Conservation (phyloP, 768 basidiomycete species). For the Lactarius akahatsu region DNA sequence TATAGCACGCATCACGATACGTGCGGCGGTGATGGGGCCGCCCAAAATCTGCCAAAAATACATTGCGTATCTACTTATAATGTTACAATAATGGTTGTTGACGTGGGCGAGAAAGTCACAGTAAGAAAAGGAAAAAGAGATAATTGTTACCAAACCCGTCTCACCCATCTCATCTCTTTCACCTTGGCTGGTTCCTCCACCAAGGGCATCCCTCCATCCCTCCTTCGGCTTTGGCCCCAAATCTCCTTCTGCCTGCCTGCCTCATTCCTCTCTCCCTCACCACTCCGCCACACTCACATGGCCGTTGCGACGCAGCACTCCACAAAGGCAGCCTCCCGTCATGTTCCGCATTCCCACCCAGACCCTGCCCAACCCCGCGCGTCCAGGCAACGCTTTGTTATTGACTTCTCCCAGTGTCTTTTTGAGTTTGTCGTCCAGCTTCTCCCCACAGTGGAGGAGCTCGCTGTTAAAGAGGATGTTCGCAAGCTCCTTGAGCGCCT, state of each 20-base stretch:
- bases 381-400: constrained; percentile 63
- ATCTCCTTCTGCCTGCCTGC: background rate
- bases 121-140: background rate
- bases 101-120: background rate
- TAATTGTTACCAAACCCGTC: background rate
- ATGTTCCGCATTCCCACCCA: constrained; percentile 19
- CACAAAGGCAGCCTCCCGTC: constrained; percentile 17
- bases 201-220: background rate
- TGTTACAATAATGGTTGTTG: background rate
- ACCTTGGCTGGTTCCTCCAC: background rate
- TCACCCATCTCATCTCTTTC: background rate
- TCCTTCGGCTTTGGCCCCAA: background rate
- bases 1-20: background rate
- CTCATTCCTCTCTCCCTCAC: background rate
- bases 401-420: constrained; percentile 84
- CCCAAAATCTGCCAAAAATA: background rate
- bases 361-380: constrained; percentile 31
- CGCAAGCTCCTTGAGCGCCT: constrained; percentile 92
- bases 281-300: constrained; percentile 12
- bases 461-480: constrained; percentile 94
- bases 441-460: constrained; percentile 85
- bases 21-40: background rate
- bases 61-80: background rate
- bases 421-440: constrained; percentile 94
- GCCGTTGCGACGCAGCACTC: constrained; percentile 25